Evolutionary conservation across 139 green algal genomes (phyloP), one percentile per base, ranked within the genome.

Genomic region (Chlorella sp.): DNA sequence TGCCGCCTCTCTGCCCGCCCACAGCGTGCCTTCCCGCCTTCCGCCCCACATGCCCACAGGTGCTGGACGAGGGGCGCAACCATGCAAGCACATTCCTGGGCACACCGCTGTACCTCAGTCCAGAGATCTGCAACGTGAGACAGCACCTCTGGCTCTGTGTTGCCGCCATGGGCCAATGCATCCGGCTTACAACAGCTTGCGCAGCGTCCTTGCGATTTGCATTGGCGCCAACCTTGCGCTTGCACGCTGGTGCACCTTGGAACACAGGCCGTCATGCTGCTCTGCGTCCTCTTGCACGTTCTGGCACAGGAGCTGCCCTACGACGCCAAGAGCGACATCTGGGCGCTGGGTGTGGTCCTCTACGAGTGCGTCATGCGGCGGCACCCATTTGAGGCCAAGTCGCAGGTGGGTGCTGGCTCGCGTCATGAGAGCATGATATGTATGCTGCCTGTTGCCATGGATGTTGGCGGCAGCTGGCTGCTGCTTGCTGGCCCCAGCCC

Each of bases 261-360:
- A n/a, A n/a, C n/a, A n/a, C n/a, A n/a, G n/a, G n/a, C n/a, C n/a
- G n/a, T n/a, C n/a, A n/a, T 51, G 44, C 30, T 38, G 28, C 23
- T 3, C 20, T 57, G 76, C n/a, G n/a, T n/a, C n/a, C n/a, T n/a
- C n/a, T n/a, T n/a, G n/a, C n/a, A n/a, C n/a, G n/a, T n/a, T n/a
- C n/a, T n/a, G n/a, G n/a, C n/a, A n/a, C 76, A 82, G 76, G 76
- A 82, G 76, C 41, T 72, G 76, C 76, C 76, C 5, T 82, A 82
- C 36, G 76, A 67, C 18, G 4, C 76, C 36, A 67, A 67, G 55
- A 38, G 18, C 3, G 76, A 82, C 60, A 73, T 82, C 4, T 82
- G 76, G 76, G 76, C 76, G 18, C 60, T 73, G 60, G 76, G 76
- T 4, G 76, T 82, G 56, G 57, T 73, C 60, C 76, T 82, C 25